A percentile compares a stretch with the other conserved stretches of the same genome.
phyloP scores from a whole-genome alignment of 2,329 filamentous ascomycete species.

The Clonostachys rhizophaga region DNA sequence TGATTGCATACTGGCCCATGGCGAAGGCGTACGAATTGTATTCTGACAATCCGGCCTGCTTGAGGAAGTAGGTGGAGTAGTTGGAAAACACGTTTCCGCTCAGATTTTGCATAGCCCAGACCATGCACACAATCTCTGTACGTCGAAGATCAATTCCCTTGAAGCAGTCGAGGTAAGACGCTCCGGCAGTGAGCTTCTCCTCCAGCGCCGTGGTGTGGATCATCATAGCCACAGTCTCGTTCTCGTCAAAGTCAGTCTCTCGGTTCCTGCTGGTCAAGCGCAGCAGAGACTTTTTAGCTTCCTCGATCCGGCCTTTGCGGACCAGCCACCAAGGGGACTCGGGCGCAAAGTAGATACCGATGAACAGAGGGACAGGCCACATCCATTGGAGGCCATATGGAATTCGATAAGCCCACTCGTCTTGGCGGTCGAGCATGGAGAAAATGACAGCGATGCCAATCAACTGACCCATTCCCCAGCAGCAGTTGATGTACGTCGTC shows the following conservation, averaged over 20 bases:
- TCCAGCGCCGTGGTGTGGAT: constrained; percentile 82
- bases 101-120: constrained; percentile 60
- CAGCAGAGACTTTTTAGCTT: constrained; percentile 62
- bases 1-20: constrained; percentile 63
- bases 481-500: constrained; percentile 73
- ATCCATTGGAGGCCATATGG: constrained; percentile 75
- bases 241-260: constrained; percentile 71
- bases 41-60: constrained; percentile 51
- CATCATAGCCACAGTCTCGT: constrained; percentile 91
- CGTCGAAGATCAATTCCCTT: constrained; percentile 71
- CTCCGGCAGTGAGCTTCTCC: constrained; percentile 67
- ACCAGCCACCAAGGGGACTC: constrained; percentile 77
- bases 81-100: constrained; percentile 62
- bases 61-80: constrained; percentile 60
- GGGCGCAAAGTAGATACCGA: constrained; percentile 64
- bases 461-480: constrained; percentile 72
- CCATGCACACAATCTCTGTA: constrained; percentile 66
- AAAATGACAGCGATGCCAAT: constrained; percentile 72
- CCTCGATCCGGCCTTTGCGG: constrained; percentile 56
- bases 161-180: constrained; percentile 80
- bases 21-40: constrained; percentile 52
- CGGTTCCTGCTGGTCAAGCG: constrained; percentile 58
- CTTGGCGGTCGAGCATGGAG: constrained; percentile 57
- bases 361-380: constrained; percentile 64
- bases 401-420: constrained; percentile 67